Percentiles rank a stretch among this genome's conserved stretches.
phyloP scores from a whole-genome alignment of 148 eudicot species.

The Linanthus parryae region DNA sequence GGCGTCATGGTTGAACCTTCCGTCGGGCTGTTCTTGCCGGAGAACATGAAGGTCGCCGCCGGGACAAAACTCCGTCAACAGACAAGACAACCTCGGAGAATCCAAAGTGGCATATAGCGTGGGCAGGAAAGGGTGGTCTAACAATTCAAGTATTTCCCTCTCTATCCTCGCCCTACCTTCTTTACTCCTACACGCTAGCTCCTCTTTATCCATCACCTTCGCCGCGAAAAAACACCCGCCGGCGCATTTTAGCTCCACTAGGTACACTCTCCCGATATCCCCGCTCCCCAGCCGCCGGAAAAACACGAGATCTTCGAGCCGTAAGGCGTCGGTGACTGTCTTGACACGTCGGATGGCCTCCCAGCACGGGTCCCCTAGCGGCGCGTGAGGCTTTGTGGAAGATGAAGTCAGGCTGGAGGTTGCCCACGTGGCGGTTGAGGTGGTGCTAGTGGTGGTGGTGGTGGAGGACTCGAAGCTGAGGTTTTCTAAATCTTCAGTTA shows the following conservation, averaged over 20 bases:
- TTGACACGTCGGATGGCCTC: constrained; percentile 30
- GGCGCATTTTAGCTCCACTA: constrained; percentile 52
- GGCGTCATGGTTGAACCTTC: constrained; percentile 73
- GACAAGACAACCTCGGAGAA: constrained; percentile 65
- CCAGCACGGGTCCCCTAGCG: constrained; percentile 37
- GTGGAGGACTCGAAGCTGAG: constrained; percentile 81
- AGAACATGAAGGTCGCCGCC: constrained; percentile 96
- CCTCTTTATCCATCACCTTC: constrained; percentile 81
- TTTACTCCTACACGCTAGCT: constrained; percentile 60
- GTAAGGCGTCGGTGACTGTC: constrained; percentile 14
- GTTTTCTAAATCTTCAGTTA: constrained; percentile 66
- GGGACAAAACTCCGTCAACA: constrained; percentile 87
- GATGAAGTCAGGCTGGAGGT: constrained; percentile 29
- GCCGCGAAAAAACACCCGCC: constrained; percentile 55
- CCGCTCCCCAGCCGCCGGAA: constrained; percentile 80
- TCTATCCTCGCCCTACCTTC: constrained; percentile 69
- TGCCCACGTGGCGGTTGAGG: constrained; percentile 54
- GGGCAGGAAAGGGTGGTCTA: constrained; percentile 88
- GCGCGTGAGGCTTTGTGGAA: constrained; percentile 13
- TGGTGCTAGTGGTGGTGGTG: constrained; percentile 55
- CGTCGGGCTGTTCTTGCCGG: constrained; percentile 79
- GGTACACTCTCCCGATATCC: constrained; percentile 87
- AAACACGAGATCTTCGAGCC: constrained; percentile 64
- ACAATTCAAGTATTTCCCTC: constrained; percentile 58
- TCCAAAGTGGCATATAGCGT: constrained; percentile 58